Evolutionary conservation across 768 basidiomycete species (phyloP), one percentile per base, ranked within the genome.

Genomic region (Pleurotus eryngii): DNA sequence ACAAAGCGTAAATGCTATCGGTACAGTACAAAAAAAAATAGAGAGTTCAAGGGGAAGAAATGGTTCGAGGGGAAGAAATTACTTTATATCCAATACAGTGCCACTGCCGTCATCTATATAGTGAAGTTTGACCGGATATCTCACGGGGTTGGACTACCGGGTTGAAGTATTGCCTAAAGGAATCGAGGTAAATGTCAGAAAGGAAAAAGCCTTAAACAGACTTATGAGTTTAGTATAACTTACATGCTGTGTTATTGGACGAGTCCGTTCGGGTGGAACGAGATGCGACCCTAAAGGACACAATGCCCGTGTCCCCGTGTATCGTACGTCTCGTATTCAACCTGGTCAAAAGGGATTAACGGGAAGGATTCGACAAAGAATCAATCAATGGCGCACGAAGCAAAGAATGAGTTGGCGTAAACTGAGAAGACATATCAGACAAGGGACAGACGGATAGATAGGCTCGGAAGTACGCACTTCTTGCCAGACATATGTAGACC

Each of bases 391-490:
- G 7, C 20, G 22, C 35, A 50, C 49, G 51, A 39, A 3, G 51
- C 51, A 39, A 54, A 54, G 9, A 40, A 54, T 3, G 51, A 54
- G 18, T 54, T 39, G 5, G 39, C 51, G 49, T 50, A 45, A n/a
- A 55, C 53, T 46, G 20, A 9, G 30, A 9, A 30, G 30, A 30
- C 1, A 9, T 6, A 11, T 35, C 30, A 35, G 1, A 35, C 3
- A 35, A 35, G 30, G 30, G 9, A 24, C 30, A 35, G 30, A 35
- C 7, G 2, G 30, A 35, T 9, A 35, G 30, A 9, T 35, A 9
- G 3, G 8, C 30, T 35, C 30, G 3, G 7, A 0, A 35, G 30
- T 4, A 35, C 30, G 30, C 11, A 35, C 43, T 12, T 47, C 55
- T 46, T 5, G 42, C 43, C 17, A 26, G 46, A 30, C 55, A 46